A percentile compares a stretch with the other conserved stretches of the same genome.
These are phyloP conservation scores for Collybia sordida DNA, from an alignment of 768 basidiomycete genomes.

Conservation along the genomic window DNA sequence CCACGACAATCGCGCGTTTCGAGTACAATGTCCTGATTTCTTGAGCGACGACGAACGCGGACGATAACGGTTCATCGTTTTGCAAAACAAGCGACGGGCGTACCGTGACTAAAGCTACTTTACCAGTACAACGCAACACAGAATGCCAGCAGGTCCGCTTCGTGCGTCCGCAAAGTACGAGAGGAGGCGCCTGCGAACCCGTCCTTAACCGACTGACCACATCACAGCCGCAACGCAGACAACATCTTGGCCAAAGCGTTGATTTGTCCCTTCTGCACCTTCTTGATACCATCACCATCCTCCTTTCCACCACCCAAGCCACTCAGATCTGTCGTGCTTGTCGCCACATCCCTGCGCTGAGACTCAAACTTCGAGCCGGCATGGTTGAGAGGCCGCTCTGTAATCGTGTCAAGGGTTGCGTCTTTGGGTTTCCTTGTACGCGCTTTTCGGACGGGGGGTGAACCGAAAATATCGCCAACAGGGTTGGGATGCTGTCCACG, in stretches of 20 bases:
- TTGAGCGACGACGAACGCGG: slow-evolving; percentile 15
- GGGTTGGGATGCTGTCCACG: slow-evolving; percentile 63
- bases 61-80: slow-evolving; percentile 12
- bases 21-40: slow-evolving; percentile 13
- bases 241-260: slow-evolving; percentile 91
- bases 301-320: slow-evolving; percentile 37
- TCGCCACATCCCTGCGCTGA: slow-evolving; percentile 62
- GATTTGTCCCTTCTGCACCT: slow-evolving; percentile 89
- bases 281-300: slow-evolving; percentile 55
- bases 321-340: slow-evolving; percentile 72
- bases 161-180: slow-evolving; percentile 18
- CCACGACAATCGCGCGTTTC: slow-evolving; percentile 13
- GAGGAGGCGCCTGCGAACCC: slow-evolving; percentile 1
- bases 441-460: slow-evolving; percentile 60
- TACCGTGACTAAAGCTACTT: slow-evolving; percentile 46
- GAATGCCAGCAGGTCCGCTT: slow-evolving; percentile 33
- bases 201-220: slow-evolving; percentile 10
- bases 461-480: slow-evolving; percentile 61
- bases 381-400: slow-evolving; percentile 53
- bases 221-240: slow-evolving; percentile 70
- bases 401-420: slow-evolving; percentile 70
- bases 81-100: slow-evolving; percentile 24
- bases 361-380: slow-evolving; percentile 43
- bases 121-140: slow-evolving; percentile 52
- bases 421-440: slow-evolving; percentile 71